Conservation (phyloP, 2,329 filamentous ascomycete species). For the Aspergillus hortae region DNA sequence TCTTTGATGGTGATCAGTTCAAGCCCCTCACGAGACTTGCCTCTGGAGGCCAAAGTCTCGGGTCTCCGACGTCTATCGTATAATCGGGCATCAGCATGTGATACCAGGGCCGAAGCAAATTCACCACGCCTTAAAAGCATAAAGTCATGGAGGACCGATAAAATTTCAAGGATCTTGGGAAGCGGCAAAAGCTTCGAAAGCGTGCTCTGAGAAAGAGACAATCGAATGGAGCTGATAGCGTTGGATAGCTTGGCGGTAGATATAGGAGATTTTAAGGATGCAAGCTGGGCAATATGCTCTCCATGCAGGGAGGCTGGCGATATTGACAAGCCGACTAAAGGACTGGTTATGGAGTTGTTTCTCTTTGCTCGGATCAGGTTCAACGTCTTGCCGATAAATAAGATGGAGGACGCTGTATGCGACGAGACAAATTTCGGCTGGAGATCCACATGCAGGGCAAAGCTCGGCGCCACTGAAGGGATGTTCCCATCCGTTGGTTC, state of each 20-base stretch:
- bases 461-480: slow-evolving; percentile 50
- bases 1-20: slow-evolving; percentile 73
- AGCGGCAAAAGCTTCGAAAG: slow-evolving; percentile 79
- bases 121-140: slow-evolving; percentile 85
- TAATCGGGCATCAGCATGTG: slow-evolving; percentile 77
- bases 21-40: slow-evolving; percentile 50
- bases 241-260: slow-evolving; percentile 66
- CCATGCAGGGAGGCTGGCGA: slow-evolving; percentile 57
- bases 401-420: slow-evolving; percentile 72
- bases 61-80: slow-evolving; percentile 67
- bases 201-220: slow-evolving; percentile 78
- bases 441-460: slow-evolving; percentile 56
- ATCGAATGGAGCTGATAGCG: slow-evolving; percentile 70
- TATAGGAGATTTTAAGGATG: slow-evolving; percentile 69
- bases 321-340: slow-evolving; percentile 39
- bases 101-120: slow-evolving; percentile 82
- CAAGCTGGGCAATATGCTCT: slow-evolving; percentile 55
- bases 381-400: slow-evolving; percentile 86
- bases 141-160: slow-evolving; percentile 78
- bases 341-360: slow-evolving; percentile 29
- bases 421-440: slow-evolving; percentile 76
- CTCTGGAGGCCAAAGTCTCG: slow-evolving; percentile 47
- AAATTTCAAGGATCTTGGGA: slow-evolving; percentile 68
- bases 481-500: slow-evolving; percentile 39
- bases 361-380: slow-evolving; percentile 68